Conservation (phyloP, 192 early-diverging fungal species). For the Podila verticillata region DNA sequence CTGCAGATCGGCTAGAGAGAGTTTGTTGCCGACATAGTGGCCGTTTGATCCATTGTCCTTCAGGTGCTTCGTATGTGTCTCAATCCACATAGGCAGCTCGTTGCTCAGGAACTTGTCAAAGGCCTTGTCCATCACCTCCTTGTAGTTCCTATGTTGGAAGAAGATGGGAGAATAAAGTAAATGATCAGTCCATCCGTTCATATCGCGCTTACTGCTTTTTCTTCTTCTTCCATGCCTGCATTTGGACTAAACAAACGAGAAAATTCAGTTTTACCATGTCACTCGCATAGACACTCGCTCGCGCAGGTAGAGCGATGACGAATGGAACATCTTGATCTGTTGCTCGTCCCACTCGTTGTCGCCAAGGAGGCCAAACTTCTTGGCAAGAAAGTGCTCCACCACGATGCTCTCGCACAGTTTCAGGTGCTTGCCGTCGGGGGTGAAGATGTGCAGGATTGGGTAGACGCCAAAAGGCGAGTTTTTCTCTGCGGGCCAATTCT, state of each 20-base stretch:
- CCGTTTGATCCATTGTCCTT: conserved; percentile 43
- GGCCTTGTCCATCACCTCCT: conserved; percentile 24
- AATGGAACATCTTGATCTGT: conserved; percentile 33
- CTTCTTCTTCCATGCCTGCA: too few relatives aligned
- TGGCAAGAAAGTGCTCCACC: conserved; percentile 31
- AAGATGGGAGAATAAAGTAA: neutral
- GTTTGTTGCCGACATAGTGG: conserved; percentile 33
- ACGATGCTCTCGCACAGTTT: conserved; percentile 11
- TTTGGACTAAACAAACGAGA: neutral
- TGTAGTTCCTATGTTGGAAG: conserved; percentile 20
- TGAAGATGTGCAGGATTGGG: conserved; percentile 32
- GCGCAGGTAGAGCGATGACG: conserved; percentile 17
- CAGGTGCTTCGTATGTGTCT: conserved; percentile 28
- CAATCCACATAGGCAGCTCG: conserved; percentile 26
- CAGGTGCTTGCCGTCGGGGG: conserved; percentile 14
- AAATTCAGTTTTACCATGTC: conserved; percentile 15
- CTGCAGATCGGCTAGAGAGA: conserved; percentile 26
- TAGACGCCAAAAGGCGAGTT: conserved; percentile 23
- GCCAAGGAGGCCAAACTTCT: conserved; percentile 36
- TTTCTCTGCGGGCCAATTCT: conserved; percentile 29
- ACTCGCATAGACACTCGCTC: conserved; percentile 25
- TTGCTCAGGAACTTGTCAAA: conserved; percentile 8
- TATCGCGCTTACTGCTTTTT: too few relatives aligned
- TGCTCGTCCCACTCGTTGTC: conserved; percentile 46
- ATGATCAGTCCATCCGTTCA: neutral